Base-by-base conservation (phyloP, 2,329 filamentous ascomycete species). In the Fusarium sublunatum region DNA sequence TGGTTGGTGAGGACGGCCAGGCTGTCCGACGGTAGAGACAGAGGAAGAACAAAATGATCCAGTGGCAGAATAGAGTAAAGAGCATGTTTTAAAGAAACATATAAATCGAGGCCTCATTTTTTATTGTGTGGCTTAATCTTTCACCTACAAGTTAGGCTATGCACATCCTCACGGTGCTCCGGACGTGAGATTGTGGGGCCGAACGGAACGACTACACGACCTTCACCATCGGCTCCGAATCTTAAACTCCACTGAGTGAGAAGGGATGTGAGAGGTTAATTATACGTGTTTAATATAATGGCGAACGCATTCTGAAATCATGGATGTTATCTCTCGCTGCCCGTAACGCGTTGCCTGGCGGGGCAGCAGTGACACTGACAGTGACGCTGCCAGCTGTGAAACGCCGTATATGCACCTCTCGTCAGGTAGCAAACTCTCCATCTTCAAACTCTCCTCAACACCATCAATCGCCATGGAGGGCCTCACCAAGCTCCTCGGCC, bases 1-100 rank as follows among this genome's bases (percentile, higher is more conserved):
- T 97, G 61, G 85, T 96, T 59, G 86, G 84, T 63, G 89, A 88
- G 73, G 83, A 86, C 52, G 90, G 90, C 12, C 79, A 84, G 68
- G 75, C 79, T 31, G 73, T 77, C 19, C 77, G 70, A 70, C 65
- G 72, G 68, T 74, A 66, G 48, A 43, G 24, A 19, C 22, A 26
- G 35, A 39, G 38, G 26, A 12, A 26, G 35, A 28, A 11, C 40
- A 53, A 53, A 57, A 28, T 15, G n/a, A 54, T 42, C 7, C 12
- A 43, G 40, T 40, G 25, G 10, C 22, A 32, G 15, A 38, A 47
- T 36, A 42, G 28, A 15, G 46, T 36, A 61, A 52, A 44, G 19
- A 36, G 12, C 6, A 6, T 28, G 15, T 32, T 47, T 22, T 13
- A 22, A 8, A 19, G 19, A 19, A 19, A 19, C 19, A 19, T 19